Base-by-base conservation (phyloP, 345 rosid species). In the Excoecaria agallocha region DNA sequence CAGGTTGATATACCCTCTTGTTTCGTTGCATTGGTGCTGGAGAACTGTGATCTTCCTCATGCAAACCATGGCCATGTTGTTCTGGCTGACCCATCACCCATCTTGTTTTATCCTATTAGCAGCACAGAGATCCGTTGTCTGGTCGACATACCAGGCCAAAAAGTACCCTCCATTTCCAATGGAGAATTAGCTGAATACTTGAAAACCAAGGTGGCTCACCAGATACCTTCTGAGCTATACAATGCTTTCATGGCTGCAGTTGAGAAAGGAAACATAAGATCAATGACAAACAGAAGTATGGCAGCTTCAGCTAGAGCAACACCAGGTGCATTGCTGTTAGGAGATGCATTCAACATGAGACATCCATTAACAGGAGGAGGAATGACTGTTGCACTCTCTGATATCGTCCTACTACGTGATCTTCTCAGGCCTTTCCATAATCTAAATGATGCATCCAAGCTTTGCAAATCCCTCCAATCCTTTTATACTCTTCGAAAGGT, bases 111-210 rank as follows among this genome's bases (percentile, higher is more conserved):
- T 66, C 85, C 91, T 19, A 90, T 89, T 41, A 81, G 93, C 68
- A 89, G 91, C 72, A 76, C 77, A 3, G 91, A 92, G 71, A 68
- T 89, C 41, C 91, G 93, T 41, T 90, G 95, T 64, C 74, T 92
- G 74, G 93, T 92, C 6, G 93, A 89, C 75, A 73, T 90, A 15
- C 92, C 91, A 0, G 87, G 89, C 54, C 87, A 82, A 72, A 89
- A 84, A 57, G 15, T 89, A 6, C 94, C 89, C 54, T 89, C 94
- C 30, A 78, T 91, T 62, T 85, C 88, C 7, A 82, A 82, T 17
- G 98, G 94, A 3, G 92, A 88, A 75, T 88, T 93, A 92, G 79
- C 89, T 3, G 75, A 74, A 19, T 93, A 86, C 73, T 67, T 93
- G 77, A 93, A 80, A 68, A 74, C 84, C 45, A 66, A 38, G 0